Evolutionary conservation across 1,284 basidiomycete species (phyloP).

Genomic region (Ceratobasidium sp.): DNA sequence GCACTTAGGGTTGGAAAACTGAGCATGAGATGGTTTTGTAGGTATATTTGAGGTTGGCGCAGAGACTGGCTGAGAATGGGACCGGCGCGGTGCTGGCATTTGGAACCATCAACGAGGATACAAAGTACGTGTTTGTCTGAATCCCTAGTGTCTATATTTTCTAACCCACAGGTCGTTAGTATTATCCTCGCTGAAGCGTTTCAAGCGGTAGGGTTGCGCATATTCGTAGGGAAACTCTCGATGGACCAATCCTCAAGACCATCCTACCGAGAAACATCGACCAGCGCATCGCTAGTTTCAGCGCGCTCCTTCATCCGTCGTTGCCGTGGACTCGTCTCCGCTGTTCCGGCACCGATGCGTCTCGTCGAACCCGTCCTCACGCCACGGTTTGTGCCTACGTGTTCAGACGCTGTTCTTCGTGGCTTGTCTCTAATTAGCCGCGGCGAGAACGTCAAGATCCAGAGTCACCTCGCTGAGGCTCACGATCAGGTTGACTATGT

Average conservation of each 20-base stretch:
- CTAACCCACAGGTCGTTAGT: constrained; percentile 55
- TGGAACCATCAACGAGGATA: constrained; percentile 80
- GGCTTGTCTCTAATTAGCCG: constrained; percentile 66
- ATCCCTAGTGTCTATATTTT: constrained; percentile 13
- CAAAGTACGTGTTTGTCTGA: constrained; percentile 66
- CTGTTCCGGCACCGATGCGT: constrained; percentile 59
- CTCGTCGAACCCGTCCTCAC: constrained; percentile 83
- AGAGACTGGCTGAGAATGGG: constrained; percentile 72
- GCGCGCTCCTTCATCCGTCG: constrained; percentile 67
- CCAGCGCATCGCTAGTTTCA: constrained; percentile 61
- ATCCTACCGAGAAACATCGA: constrained; percentile 73
- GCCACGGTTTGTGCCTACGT: constrained; percentile 84
- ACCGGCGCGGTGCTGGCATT: constrained; percentile 81
- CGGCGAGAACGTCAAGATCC: constrained; percentile 63
- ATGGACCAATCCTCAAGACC: constrained; percentile 83
- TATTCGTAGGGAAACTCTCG: constrained; percentile 83
- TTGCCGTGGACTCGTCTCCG: constrained; percentile 59
- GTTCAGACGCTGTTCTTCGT: constrained; percentile 71
- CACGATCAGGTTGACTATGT: constrained; percentile 79
- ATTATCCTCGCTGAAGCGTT: constrained; percentile 78
- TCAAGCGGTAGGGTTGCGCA: constrained; percentile 75
- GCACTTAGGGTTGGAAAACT: neutral
- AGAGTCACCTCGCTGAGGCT: constrained; percentile 82
- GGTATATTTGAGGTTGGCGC: constrained; percentile 74
- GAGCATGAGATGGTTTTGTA: neutral